Percentiles rank a stretch among this genome's conserved stretches.
These are phyloP conservation scores for Diophrys appendiculata DNA, from an alignment of 73 alveolate species.

Conservation along the genomic window DNA sequence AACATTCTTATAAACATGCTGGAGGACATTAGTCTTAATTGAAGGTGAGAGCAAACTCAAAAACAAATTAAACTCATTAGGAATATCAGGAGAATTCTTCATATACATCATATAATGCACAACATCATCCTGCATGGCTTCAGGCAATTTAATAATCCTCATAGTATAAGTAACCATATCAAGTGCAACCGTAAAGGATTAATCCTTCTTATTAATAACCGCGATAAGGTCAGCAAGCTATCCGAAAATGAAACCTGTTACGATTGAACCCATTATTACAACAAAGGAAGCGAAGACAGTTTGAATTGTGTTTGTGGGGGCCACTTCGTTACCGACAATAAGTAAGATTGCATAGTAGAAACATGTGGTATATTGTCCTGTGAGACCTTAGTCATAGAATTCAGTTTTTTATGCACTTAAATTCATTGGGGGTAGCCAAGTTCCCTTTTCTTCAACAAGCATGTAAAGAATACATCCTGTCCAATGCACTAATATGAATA, in stretches of 20 bases:
- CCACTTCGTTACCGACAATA: constrained; percentile 40
- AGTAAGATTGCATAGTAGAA: constrained; percentile 48
- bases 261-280: constrained; percentile 35
- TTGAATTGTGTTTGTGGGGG: constrained; percentile 20
- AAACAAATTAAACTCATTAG: constrained; percentile 32
- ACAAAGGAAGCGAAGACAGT: constrained; percentile 21
- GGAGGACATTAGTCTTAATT: constrained; percentile 6
- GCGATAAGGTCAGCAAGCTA: constrained; percentile 54
- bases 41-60: constrained; percentile 45
- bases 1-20: constrained; percentile 4
- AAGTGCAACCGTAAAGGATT: constrained; percentile 14
- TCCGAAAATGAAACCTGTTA: constrained; percentile 49
- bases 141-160: constrained; percentile 49
- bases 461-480: constrained; percentile 35
- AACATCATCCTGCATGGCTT: constrained; percentile 31
- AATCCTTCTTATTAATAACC: constrained; percentile 41
- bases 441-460: constrained; percentile 16
- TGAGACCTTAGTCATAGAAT: constrained; percentile 5
- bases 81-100: constrained; percentile 39
- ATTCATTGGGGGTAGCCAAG: constrained; percentile 45
- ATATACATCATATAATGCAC: constrained; percentile 24
- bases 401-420: constrained; percentile 6
- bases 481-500: constrained; percentile 51
- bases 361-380: constrained; percentile 26
- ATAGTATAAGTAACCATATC: constrained; percentile 34